Base-by-base conservation (phyloP, 192 early-diverging fungal species). In the Borealophlyctis nickersoniae region DNA sequence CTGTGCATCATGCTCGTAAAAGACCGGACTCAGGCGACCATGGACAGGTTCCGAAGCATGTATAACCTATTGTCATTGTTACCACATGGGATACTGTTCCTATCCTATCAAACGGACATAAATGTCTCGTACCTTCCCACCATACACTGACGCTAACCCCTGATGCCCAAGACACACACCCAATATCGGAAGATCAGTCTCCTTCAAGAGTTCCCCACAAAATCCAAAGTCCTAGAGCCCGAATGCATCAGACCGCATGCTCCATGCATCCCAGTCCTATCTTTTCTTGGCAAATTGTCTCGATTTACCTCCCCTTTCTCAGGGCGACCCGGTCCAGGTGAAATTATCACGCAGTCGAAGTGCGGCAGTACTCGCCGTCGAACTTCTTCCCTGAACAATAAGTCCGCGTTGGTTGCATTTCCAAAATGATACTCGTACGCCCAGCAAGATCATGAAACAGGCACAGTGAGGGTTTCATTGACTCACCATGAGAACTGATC, bases 151-250 rank as follows among this genome's bases (percentile, higher is more conserved):
- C 0, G 87, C 93, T 45, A 96, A 86, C 1, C 91, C 94, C 63
- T 98, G 94, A 73, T 95, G 92, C 0, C 96, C 96, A 36, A 98
- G 78, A 73, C 96, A 98, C 0, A 98, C 88, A 30, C 94, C 96
- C 53, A 98, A 82, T 4, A 95, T 75, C 4, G 96, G 92, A 51
- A 86, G 61, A n/a, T 49, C 30, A 1, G 70, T 56, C 30, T 84
- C 51, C 0, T 49, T 29, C 45, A 93, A 67, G 11, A 91, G 59
- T 31, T 83, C 73, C 23, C 72, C 69, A 66, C 90, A 91, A 32
- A 91, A 64, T 16, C 90, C 91, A 84, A 93, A 91, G 60, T 93
- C 91, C 91, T 93, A 60, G 3, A 49, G 19, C 27, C 32, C 16
- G 9, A 50, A 52, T 14, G 19, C 11, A 19, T 7, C 39, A 19